phyloP scores from a whole-genome alignment of 2,329 filamentous ascomycete genomes.

The Calonectria pseudoturangicola region DNA sequence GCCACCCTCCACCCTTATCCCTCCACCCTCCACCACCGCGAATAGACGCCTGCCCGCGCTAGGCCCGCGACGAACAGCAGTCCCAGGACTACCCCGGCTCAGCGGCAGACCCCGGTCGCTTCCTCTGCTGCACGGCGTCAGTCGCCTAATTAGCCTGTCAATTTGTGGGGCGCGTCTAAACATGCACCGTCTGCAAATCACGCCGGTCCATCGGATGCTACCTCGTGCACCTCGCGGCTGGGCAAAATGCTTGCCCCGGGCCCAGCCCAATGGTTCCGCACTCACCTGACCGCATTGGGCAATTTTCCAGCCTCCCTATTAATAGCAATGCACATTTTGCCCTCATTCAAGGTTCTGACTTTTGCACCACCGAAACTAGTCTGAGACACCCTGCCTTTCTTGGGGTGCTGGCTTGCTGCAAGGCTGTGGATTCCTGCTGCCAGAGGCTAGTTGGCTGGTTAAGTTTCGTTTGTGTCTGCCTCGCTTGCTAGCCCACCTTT shows the following conservation, averaged over 20 bases:
- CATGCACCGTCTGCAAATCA: conserved; percentile 50
- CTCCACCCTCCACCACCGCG: neutral
- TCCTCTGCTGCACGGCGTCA: conserved; percentile 48
- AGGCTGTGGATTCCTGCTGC: conserved; percentile 43
- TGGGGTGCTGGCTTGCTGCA: conserved; percentile 44
- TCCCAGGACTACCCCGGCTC: conserved; percentile 14
- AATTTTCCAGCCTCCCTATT: conserved; percentile 35
- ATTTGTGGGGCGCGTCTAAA: conserved; percentile 46
- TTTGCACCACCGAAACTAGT: conserved; percentile 32
- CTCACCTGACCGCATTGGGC: conserved; percentile 33
- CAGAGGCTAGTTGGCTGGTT: conserved; percentile 24
- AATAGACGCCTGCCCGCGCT: neutral
- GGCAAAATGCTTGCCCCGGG: conserved; percentile 10
- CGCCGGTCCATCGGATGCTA: conserved; percentile 29
- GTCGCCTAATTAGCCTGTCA: conserved; percentile 46
- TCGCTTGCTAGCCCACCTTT: conserved; percentile 43
- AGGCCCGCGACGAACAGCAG: conserved; percentile 18
- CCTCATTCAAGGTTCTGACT: conserved; percentile 40
- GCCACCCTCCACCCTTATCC: conserved; percentile 3
- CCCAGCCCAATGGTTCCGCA: conserved; percentile 38
- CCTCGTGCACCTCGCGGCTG: conserved; percentile 23
- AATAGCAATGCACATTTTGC: conserved; percentile 34
- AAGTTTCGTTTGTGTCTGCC: conserved; percentile 21
- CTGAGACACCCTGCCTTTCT: conserved; percentile 39
- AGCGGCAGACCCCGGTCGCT: neutral